Conservation (phyloP, 176 grass and related monocot species). For the Carex parvula region DNA sequence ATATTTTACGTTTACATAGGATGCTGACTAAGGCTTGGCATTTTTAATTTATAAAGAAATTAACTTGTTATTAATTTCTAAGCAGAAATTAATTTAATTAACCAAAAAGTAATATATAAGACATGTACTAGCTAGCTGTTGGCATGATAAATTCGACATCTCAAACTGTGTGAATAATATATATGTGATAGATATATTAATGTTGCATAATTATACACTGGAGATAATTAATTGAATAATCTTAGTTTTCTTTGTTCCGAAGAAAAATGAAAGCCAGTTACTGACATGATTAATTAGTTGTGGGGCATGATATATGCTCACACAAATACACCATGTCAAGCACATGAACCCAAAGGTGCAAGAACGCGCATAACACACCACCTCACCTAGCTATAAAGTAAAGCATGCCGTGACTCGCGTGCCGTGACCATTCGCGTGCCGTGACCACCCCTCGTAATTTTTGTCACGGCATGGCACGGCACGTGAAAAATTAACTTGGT, state of each 20-base stretch:
- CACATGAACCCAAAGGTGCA: constrained; percentile 31
- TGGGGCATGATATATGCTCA: constrained; percentile 18
- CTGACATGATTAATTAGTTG: constrained; percentile 28
- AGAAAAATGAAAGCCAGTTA: background rate
- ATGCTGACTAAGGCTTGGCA: background rate
- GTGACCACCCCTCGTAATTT: too few species aligned
- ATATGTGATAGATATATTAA: background rate
- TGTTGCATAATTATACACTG: background rate
- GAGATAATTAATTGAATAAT: background rate
- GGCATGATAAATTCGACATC: too few species aligned
- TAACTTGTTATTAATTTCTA: background rate
- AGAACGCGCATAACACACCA: constrained; percentile 12
- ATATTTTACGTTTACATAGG: background rate
- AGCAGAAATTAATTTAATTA: background rate
- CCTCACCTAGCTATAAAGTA: constrained; percentile 29
- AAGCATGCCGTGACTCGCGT: too few species aligned
- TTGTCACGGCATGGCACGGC: too few species aligned
- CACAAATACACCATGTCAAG: constrained; percentile 28
- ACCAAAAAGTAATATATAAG: background rate
- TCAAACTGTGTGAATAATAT: background rate
- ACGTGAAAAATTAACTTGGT: too few species aligned
- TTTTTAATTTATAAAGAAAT: background rate
- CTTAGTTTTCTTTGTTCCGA: background rate
- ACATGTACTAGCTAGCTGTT: too few species aligned
- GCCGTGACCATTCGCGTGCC: too few species aligned